Conservation (phyloP, 2,329 filamentous ascomycete species). For the Penicillium occitanis region DNA sequence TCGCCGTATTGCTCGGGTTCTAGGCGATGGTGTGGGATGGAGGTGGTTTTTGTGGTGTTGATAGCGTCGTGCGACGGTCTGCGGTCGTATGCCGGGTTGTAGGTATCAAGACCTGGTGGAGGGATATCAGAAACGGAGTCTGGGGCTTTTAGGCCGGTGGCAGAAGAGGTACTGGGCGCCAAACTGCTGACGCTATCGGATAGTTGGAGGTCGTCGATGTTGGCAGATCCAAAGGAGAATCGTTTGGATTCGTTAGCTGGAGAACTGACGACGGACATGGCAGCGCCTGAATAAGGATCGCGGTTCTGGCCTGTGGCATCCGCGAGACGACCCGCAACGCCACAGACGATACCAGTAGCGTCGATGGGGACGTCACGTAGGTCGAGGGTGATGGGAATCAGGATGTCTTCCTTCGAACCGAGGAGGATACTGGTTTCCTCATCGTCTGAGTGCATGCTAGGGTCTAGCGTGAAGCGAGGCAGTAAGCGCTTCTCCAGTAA, state of each 20-base stretch:
- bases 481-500: slow-evolving; percentile 52
- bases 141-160: slow-evolving; percentile 1
- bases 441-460: slow-evolving; percentile 30
- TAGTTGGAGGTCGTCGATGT: slow-evolving; percentile 23
- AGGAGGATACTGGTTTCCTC: slow-evolving; percentile 67
- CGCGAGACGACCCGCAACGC: slow-evolving; percentile 80
- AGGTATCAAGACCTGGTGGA: slow-evolving; percentile 4
- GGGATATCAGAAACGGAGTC: slow-evolving; percentile 6
- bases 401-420: slow-evolving; percentile 65
- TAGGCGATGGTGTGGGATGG: slow-evolving; percentile 30
- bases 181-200: slow-evolving; percentile 21
- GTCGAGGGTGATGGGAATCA: slow-evolving; percentile 86
- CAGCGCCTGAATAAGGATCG: slow-evolving; percentile 43
- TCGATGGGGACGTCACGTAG: slow-evolving; percentile 77
- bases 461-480: slow-evolving; percentile 68
- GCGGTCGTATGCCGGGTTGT: slow-evolving; percentile 6
- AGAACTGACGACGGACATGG: slow-evolving; percentile 24
- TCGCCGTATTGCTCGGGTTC: slow-evolving; percentile 34
- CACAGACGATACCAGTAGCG: slow-evolving; percentile 91
- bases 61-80: neutral
- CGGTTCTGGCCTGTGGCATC: slow-evolving; percentile 58
- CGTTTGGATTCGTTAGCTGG: slow-evolving; percentile 22
- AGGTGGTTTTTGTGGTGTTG: slow-evolving; percentile 1
- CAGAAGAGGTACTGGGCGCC: slow-evolving; percentile 20
- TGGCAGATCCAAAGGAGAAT: slow-evolving; percentile 24